Evolutionary conservation across 2,329 filamentous ascomycete species (phyloP).

Genomic region (Neofusicoccum parvum): DNA sequence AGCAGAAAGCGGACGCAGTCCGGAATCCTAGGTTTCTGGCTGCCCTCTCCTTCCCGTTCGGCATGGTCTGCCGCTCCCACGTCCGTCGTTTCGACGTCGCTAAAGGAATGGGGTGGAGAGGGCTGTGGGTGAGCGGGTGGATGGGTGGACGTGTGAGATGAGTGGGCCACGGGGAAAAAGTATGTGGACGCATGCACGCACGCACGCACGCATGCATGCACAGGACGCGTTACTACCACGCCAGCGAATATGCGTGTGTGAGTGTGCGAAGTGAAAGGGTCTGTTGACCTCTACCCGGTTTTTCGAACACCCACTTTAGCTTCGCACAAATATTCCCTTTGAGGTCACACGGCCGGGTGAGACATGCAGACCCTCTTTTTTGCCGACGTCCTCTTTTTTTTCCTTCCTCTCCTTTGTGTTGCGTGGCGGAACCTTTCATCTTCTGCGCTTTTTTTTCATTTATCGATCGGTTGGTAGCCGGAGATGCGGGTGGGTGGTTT

Average conservation of each 20-base stretch:
- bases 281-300: not conserved
- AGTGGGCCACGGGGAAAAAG: no score
- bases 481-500: not conserved
- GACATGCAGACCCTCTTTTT: conserved; percentile 1
- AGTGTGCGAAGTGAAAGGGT: not conserved
- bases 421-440: not conserved
- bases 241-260: not conserved
- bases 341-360: not conserved
- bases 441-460: not conserved
- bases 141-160: no score
- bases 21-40: no score
- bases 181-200: no score
- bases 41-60: no score
- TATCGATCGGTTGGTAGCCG: not conserved
- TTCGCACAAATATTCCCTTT: not conserved
- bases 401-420: not conserved
- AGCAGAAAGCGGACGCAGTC: not conserved
- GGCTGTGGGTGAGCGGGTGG: no score
- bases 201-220: no score
- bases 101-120: no score
- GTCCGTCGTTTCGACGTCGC: no score
- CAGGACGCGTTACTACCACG: no score
- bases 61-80: no score
- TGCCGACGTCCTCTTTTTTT: not conserved
- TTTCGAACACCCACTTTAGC: not conserved